Percentiles rank a stretch among this genome's conserved stretches.
phyloP scores from a whole-genome alignment of 2,329 filamentous ascomycete genomes.

The Verticillium isaacii region DNA sequence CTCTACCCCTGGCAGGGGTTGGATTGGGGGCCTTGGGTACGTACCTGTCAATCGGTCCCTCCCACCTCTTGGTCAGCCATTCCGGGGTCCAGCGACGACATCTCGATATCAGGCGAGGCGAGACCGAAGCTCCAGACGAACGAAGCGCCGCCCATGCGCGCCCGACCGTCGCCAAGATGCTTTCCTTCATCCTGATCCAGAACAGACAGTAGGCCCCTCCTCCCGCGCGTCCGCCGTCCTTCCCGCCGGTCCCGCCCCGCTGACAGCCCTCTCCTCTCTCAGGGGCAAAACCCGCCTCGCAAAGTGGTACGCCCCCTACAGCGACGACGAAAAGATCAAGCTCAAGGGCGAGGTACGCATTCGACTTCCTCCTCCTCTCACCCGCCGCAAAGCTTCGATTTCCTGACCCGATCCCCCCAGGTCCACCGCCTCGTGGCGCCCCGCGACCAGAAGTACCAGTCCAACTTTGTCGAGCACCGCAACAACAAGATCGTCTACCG shows the following conservation, averaged over 20 bases:
- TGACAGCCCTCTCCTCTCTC: slow-evolving; percentile 6
- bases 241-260: not conserved
- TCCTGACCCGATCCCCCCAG: slow-evolving; percentile 34
- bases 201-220: slow-evolving; percentile 62
- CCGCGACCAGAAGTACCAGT: slow-evolving; percentile 98
- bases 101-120: not conserved
- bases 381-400: not conserved
- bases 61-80: not conserved
- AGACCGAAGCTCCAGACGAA: not conserved
- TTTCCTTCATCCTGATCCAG: slow-evolving; percentile 81
- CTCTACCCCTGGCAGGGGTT: not conserved
- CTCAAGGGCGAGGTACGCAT: slow-evolving; percentile 84
- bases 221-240: not conserved
- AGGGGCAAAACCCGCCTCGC: slow-evolving; percentile 98
- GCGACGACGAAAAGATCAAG: slow-evolving; percentile 98
- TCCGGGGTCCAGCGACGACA: not conserved
- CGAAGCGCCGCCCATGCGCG: slow-evolving; percentile 6
- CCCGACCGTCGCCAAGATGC: slow-evolving; percentile 32
- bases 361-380: not conserved
- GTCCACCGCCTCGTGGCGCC: slow-evolving; percentile 96
- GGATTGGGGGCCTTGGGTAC: not conserved
- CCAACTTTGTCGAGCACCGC: slow-evolving; percentile 96
- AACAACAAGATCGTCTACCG: slow-evolving; percentile 97
- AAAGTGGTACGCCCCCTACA: slow-evolving; percentile 99
- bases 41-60: not conserved